phyloP scores from a whole-genome alignment of 257 asterid genomes.

The Jasminum sambac region DNA sequence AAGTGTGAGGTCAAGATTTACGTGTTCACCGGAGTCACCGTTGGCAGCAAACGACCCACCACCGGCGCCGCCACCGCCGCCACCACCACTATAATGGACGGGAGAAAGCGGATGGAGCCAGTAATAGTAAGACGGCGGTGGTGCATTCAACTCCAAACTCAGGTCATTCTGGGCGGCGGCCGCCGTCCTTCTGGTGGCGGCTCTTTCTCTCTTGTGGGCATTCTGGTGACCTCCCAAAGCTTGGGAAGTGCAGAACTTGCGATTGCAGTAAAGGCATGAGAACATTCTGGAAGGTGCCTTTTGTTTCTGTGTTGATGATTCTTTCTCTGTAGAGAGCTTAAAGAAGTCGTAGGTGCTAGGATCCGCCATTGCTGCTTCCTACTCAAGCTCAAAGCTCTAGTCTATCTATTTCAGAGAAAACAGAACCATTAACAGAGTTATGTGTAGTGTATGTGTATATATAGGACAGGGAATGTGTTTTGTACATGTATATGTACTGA shows the following conservation, averaged over 20 bases:
- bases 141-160: conserved; percentile 20
- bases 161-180: conserved; percentile 21
- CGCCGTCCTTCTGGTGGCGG: conserved; percentile 59
- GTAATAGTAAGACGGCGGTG: conserved; percentile 24
- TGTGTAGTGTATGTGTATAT: conserved; percentile 5
- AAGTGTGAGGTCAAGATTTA: conserved; percentile 55
- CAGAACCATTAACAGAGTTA: conserved; percentile 10
- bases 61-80: conserved; percentile 19
- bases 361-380: conserved; percentile 41
- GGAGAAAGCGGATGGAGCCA: conserved; percentile 33
- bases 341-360: conserved; percentile 47
- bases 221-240: conserved; percentile 94
- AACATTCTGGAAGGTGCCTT: conserved; percentile 41
- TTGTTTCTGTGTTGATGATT: conserved; percentile 4
- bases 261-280: conserved; percentile 83
- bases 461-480: conserved; percentile 13
- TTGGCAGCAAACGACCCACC: conserved; percentile 12
- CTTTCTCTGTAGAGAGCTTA: conserved; percentile 28
- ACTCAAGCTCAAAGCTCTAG: conserved; percentile 3
- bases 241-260: conserved; percentile 88
- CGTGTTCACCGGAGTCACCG: conserved; percentile 25
- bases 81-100: not conserved
- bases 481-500: not conserved
- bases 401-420: conserved; percentile 17
- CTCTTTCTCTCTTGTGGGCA: conserved; percentile 91